Evolutionary conservation across 208 protist genomes (phyloP).

Genomic region (Leishmania guyanensis): DNA sequence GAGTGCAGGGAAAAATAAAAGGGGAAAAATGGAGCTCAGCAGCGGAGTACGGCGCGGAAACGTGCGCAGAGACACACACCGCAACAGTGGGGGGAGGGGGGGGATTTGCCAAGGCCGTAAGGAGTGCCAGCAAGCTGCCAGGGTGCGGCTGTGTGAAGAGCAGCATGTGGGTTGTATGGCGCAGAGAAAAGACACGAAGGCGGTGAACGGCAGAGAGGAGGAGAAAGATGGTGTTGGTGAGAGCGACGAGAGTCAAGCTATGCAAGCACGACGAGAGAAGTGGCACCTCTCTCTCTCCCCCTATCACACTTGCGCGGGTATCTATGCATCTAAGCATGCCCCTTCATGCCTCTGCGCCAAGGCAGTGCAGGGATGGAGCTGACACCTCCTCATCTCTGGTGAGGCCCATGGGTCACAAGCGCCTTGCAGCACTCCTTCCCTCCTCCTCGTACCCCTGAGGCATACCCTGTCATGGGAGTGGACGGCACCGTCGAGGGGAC

Average conservation of each 20-base stretch:
- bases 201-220: not conserved
- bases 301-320: not conserved
- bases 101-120: not conserved
- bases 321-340: not conserved
- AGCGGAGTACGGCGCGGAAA: not conserved
- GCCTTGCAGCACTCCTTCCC: not conserved
- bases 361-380: not conserved
- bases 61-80: not conserved
- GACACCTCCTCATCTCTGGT: not conserved
- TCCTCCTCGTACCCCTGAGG: not conserved
- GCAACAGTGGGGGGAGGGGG: not conserved
- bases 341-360: not conserved
- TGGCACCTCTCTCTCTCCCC: not conserved
- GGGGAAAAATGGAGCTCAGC: not conserved
- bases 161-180: not conserved
- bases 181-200: not conserved
- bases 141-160: not conserved
- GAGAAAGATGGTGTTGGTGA: not conserved
- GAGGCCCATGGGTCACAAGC: too few relatives aligned
- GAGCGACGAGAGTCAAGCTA: not conserved
- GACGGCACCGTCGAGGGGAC: not conserved
- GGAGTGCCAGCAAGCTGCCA: not conserved
- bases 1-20: not conserved
- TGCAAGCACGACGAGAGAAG: not conserved
- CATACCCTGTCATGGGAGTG: not conserved